Evolutionary conservation across 106 monocot species (phyloP).

Genomic region (Xerophyta viscosa): DNA sequence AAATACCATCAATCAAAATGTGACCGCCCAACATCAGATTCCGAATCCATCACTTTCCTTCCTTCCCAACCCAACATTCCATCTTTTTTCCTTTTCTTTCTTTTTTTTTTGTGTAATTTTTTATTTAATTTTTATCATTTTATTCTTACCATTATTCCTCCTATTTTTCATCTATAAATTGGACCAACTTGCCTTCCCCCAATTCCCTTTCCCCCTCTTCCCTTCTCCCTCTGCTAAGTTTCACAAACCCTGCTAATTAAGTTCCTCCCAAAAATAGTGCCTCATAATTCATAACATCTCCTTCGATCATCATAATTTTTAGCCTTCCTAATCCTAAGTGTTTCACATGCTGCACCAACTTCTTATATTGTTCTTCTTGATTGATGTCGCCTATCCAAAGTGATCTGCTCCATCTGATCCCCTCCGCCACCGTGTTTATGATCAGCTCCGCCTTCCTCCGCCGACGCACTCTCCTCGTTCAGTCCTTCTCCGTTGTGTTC

Average conservation of each 20-base stretch:
- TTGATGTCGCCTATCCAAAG: constrained; percentile 52
- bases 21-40: too few relatives aligned
- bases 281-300: not conserved
- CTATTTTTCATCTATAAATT: constrained; percentile 32
- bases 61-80: too few relatives aligned
- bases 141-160: not conserved
- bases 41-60: constrained; percentile 1
- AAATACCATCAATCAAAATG: too few relatives aligned
- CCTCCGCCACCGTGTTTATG: constrained; percentile 55
- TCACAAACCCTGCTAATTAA: not conserved
- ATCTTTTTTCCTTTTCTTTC: not conserved
- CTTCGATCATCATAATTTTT: not conserved
- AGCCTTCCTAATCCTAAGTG: not conserved
- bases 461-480: constrained; percentile 44
- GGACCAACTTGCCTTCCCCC: constrained; percentile 7
- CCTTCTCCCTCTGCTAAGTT: not conserved
- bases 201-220: constrained; percentile 10
- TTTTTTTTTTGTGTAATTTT: not conserved
- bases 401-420: too few relatives aligned
- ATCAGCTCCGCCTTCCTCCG: constrained; percentile 45
- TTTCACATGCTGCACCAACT: constrained; percentile 20
- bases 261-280: too few relatives aligned
- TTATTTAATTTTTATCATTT: not conserved
- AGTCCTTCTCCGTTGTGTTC: constrained; percentile 71
- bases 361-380: constrained; percentile 17